These are phyloP conservation scores for Trichophyton simii DNA, from an alignment of 2,329 filamentous ascomycete genomes.

Conservation along the genomic window DNA sequence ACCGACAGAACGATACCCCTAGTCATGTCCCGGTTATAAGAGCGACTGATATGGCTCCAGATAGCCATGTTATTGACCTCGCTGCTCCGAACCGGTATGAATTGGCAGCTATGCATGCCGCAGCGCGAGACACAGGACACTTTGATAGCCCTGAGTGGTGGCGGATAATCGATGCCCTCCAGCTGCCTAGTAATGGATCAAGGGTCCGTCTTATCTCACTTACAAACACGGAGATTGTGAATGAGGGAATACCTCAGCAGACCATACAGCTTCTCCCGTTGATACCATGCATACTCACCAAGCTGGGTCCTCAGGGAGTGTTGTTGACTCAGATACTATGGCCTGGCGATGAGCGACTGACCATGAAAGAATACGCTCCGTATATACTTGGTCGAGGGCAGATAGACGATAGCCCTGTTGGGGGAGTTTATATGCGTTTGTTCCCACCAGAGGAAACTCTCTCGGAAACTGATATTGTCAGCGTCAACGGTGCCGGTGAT, in stretches of 20 bases:
- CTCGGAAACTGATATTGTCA: slow-evolving; percentile 53
- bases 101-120: slow-evolving; percentile 62
- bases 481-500: slow-evolving; percentile 89
- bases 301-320: slow-evolving; percentile 64
- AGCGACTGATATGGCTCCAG: slow-evolving; percentile 41
- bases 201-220: slow-evolving; percentile 58
- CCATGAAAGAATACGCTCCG: slow-evolving; percentile 47
- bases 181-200: slow-evolving; percentile 56
- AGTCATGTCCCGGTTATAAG: slow-evolving; percentile 21
- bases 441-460: slow-evolving; percentile 57
- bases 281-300: slow-evolving; percentile 72
- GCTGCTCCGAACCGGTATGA: slow-evolving; percentile 76
- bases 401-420: slow-evolving; percentile 34
- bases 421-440: slow-evolving; percentile 73
- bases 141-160: slow-evolving; percentile 68
- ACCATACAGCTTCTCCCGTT: slow-evolving; percentile 76
- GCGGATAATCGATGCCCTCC: slow-evolving; percentile 62
- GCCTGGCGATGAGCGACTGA: slow-evolving; percentile 55
- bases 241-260: slow-evolving; percentile 72
- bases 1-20: slow-evolving; percentile 10
- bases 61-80: slow-evolving; percentile 51
- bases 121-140: slow-evolving; percentile 53
- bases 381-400: slow-evolving; percentile 58
- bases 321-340: slow-evolving; percentile 60
- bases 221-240: slow-evolving; percentile 55